Conservation (phyloP, 2,329 filamentous ascomycete genomes). For the Trichoderma oligosporum region DNA sequence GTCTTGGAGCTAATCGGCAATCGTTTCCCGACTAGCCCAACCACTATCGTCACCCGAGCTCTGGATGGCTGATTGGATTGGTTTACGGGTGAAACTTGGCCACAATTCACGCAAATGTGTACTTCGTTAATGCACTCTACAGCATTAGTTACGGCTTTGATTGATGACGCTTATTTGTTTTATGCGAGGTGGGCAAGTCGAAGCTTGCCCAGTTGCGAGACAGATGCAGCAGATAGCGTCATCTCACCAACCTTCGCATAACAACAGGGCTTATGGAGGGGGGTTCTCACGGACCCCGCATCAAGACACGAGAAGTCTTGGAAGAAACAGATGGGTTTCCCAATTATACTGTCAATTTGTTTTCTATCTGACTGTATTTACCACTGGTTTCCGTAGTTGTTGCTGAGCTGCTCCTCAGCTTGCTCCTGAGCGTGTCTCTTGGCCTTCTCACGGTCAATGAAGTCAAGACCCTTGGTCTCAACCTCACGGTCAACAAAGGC, state of each 20-base stretch:
- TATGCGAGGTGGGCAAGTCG: not conserved
- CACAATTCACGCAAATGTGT: conserved; percentile 15
- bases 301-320: not conserved
- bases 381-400: conserved; percentile 20
- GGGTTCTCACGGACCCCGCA: conserved; percentile 12
- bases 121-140: not conserved
- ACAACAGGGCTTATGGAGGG: not conserved
- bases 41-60: not conserved
- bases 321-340: not conserved
- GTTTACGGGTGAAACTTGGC: conserved; percentile 1
- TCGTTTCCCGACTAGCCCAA: conserved; percentile 13
- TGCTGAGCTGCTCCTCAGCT: conserved; percentile 26
- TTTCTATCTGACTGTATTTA: conserved; percentile 17
- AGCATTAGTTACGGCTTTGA: not conserved
- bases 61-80: conserved; percentile 8
- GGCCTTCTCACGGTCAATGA: conserved; percentile 28
- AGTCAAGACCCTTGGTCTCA: conserved; percentile 31
- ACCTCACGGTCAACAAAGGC: conserved; percentile 33
- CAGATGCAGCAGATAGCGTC: conserved; percentile 10
- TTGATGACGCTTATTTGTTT: not conserved
- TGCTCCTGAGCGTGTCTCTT: conserved; percentile 30
- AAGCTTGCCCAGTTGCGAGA: conserved; percentile 5
- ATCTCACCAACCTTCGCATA: not conserved
- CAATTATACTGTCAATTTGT: conserved; percentile 6
- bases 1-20: conserved; percentile 18